Evolutionary conservation across 2,329 filamentous ascomycete species (phyloP).

Genomic region (Paecilomyces variotii): DNA sequence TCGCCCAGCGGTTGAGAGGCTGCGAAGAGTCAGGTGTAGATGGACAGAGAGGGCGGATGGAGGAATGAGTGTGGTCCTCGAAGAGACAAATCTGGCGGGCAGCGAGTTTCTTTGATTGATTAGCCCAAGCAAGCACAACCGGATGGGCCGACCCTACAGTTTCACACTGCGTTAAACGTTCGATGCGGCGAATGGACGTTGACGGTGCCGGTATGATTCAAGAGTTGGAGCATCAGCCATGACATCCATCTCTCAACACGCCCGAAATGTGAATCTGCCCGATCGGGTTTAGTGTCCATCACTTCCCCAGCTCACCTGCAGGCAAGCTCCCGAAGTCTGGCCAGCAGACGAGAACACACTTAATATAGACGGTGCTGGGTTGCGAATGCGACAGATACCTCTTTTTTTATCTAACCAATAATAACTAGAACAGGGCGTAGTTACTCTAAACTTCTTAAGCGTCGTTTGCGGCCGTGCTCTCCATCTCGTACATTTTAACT

Average conservation of each 20-base stretch:
- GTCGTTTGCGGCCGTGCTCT: background rate
- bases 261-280: conserved; percentile 16
- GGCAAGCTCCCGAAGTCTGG: background rate
- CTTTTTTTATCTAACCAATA: background rate
- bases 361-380: background rate
- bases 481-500: background rate
- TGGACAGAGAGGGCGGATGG: background rate
- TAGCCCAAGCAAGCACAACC: conserved; percentile 4
- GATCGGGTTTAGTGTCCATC: conserved; percentile 15
- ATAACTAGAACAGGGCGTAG: background rate
- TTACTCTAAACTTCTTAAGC: background rate
- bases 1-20: background rate
- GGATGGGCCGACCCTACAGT: conserved; percentile 6
- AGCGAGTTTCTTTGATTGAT: conserved; percentile 4
- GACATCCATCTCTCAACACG: conserved; percentile 11
- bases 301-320: background rate
- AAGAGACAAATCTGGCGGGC: conserved; percentile 15
- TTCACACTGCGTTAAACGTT: conserved; percentile 1
- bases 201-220: background rate
- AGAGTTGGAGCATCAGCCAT: conserved; percentile 15
- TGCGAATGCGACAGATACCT: background rate
- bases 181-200: background rate
- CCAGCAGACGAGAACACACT: background rate
- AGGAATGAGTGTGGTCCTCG: conserved; percentile 8
- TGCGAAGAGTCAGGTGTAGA: background rate